phyloP scores from a whole-genome alignment of 1,139 yeast species.

The Zygosaccharomyces pseudobailii region DNA sequence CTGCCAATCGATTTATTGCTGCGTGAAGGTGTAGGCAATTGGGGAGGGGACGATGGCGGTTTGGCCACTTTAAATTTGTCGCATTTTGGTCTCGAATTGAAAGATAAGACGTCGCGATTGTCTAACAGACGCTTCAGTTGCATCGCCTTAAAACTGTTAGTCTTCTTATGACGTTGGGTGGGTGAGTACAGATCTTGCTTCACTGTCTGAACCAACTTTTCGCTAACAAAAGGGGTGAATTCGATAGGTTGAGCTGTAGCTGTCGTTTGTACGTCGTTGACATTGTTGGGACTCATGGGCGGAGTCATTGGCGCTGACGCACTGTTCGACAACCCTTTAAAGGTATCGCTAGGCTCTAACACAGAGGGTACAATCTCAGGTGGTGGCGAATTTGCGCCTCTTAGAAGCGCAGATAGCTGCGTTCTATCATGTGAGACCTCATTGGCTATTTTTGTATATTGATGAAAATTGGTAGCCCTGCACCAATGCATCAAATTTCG shows the following conservation, averaged over 20 bases:
- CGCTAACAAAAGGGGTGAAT: constrained; percentile 32
- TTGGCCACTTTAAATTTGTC: constrained; percentile 11
- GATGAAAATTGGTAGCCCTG: constrained; percentile 29
- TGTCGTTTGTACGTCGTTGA: neutral
- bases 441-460: constrained; percentile 27
- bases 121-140: constrained; percentile 31
- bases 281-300: constrained; percentile 29
- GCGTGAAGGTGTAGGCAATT: constrained; percentile 6
- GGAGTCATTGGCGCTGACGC: constrained; percentile 29
- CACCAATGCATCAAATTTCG: constrained; percentile 33
- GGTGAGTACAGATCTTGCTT: constrained; percentile 14
- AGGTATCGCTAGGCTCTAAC: constrained; percentile 18
- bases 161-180: constrained; percentile 28
- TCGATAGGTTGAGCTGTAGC: constrained; percentile 1
- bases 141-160: constrained; percentile 35
- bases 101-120: constrained; percentile 28
- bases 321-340: constrained; percentile 11
- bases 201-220: constrained; percentile 30
- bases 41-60: constrained; percentile 6
- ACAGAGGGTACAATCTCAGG: constrained; percentile 22
- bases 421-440: constrained; percentile 20
- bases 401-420: constrained; percentile 5
- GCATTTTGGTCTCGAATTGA: constrained; percentile 20
- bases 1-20: constrained; percentile 5
- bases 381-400: constrained; percentile 2